These are phyloP conservation scores for Coemansia reversa DNA, from an alignment of 192 early-diverging fungal species.

Conservation along the genomic window DNA sequence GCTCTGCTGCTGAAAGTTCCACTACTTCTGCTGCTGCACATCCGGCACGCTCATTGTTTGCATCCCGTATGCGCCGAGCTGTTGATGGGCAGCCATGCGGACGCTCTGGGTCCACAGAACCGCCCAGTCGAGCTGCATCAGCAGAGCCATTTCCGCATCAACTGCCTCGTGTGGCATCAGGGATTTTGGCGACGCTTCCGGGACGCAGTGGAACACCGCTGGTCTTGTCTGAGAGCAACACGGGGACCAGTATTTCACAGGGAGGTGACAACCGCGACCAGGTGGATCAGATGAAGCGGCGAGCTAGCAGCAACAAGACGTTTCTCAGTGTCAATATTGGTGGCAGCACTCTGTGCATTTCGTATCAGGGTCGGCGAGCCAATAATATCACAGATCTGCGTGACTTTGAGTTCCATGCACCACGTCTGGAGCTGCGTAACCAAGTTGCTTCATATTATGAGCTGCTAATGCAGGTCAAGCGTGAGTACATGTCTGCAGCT, in stretches of 20 bases:
- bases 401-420: constrained; percentile 55
- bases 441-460: constrained; percentile 56
- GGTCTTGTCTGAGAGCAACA: constrained; percentile 30
- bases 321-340: constrained; percentile 92
- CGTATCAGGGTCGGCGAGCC: constrained; percentile 72
- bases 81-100: constrained; percentile 14
- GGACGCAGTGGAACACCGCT: constrained; percentile 28
- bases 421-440: constrained; percentile 50
- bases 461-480: constrained; percentile 55
- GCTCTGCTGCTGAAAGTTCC: neutral
- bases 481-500: constrained; percentile 52
- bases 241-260: constrained; percentile 37
- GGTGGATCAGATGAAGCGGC: constrained; percentile 80
- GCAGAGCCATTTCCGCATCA: neutral
- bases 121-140: constrained; percentile 2
- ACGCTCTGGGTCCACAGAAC: no score
- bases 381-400: constrained; percentile 53
- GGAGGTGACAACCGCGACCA: constrained; percentile 44
- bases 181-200: constrained; percentile 29
- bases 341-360: constrained; percentile 74
- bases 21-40: neutral
- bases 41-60: constrained; percentile 17
- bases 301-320: constrained; percentile 80
- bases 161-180: constrained; percentile 24
- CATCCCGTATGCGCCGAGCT: constrained; percentile 22